phyloP scores from a whole-genome alignment of 2,329 filamentous ascomycete species.

The Chaetomium strumarium region DNA sequence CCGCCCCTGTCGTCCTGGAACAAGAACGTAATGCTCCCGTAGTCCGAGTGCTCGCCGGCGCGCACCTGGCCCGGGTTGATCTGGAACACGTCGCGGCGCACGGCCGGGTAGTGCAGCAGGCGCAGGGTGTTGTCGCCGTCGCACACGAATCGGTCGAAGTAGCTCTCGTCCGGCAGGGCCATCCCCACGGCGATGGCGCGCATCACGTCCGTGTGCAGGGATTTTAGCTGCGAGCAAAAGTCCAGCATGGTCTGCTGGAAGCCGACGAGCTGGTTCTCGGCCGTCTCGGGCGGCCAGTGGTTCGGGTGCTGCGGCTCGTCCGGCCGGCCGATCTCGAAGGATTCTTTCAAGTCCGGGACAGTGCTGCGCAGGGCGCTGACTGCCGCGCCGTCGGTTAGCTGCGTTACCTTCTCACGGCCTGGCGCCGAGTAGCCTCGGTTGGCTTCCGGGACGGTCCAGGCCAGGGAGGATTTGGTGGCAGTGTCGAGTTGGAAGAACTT shows the following conservation, averaged over 20 bases:
- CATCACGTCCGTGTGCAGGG: slow-evolving; percentile 73
- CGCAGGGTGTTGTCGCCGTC: slow-evolving; percentile 65
- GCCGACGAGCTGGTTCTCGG: slow-evolving; percentile 40
- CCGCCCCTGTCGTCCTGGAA: slow-evolving; percentile 56
- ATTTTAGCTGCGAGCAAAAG: slow-evolving; percentile 71
- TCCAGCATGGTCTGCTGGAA: slow-evolving; percentile 68
- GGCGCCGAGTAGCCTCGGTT: slow-evolving; percentile 69
- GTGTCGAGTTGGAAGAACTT: slow-evolving; percentile 62
- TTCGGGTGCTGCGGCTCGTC: slow-evolving; percentile 60
- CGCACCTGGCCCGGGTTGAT: slow-evolving; percentile 64
- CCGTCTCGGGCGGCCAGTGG: slow-evolving; percentile 60
- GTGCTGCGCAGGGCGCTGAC: slow-evolving; percentile 52
- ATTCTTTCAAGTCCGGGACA: slow-evolving; percentile 61
- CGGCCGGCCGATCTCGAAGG: slow-evolving; percentile 59
- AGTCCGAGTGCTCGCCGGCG: slow-evolving; percentile 70
- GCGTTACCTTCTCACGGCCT: slow-evolving; percentile 65
- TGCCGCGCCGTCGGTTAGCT: slow-evolving; percentile 47
- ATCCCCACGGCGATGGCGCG: slow-evolving; percentile 77
- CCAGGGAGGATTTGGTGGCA: slow-evolving; percentile 57
- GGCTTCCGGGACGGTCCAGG: slow-evolving; percentile 65
- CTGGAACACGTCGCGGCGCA: slow-evolving; percentile 59
- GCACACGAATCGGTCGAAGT: slow-evolving; percentile 72
- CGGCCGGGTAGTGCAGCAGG: slow-evolving; percentile 70
- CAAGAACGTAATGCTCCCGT: slow-evolving; percentile 55
- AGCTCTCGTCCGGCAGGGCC: slow-evolving; percentile 56